Conservation (phyloP, 495 filamentous ascomycete genomes). For the Hyaloscypha variabilis region DNA sequence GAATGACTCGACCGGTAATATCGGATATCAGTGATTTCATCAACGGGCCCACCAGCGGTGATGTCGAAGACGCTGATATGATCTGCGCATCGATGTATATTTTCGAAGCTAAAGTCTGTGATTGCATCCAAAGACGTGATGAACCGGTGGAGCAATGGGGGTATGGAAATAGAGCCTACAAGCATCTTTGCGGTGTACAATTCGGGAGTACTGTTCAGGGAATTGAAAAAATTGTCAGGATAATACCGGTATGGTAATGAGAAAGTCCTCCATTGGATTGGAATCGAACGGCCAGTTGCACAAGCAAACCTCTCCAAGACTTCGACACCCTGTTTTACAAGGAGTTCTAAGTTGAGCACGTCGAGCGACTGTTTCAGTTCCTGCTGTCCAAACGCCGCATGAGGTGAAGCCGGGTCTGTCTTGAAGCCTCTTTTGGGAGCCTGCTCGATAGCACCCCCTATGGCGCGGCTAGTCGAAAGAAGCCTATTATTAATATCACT, state of each 20-base stretch:
- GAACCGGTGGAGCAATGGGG: neutral
- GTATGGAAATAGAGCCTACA: neutral
- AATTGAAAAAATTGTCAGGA: neutral
- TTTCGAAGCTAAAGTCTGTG: too few species aligned
- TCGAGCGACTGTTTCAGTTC: too few species aligned
- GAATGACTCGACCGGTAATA: neutral
- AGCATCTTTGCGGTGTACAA: neutral
- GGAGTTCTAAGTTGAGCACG: too few species aligned
- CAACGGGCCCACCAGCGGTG: neutral
- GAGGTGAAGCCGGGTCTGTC: too few species aligned
- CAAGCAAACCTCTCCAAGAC: too few species aligned
- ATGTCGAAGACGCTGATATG: neutral
- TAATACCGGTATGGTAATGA: neutral
- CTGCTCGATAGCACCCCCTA: too few species aligned
- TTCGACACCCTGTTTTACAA: too few species aligned
- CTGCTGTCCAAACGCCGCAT: neutral
- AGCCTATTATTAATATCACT: too few species aligned
- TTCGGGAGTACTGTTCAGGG: neutral
- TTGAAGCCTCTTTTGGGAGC: too few species aligned
- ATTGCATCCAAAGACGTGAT: too few species aligned
- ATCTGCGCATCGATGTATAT: neutral
- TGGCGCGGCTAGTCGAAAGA: too few species aligned
- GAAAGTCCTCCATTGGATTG: neutral
- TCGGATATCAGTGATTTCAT: neutral
- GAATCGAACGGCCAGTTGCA: neutral